Evolutionary conservation across 768 basidiomycete genomes (phyloP).

Genomic region (Podaxis pistillaris): DNA sequence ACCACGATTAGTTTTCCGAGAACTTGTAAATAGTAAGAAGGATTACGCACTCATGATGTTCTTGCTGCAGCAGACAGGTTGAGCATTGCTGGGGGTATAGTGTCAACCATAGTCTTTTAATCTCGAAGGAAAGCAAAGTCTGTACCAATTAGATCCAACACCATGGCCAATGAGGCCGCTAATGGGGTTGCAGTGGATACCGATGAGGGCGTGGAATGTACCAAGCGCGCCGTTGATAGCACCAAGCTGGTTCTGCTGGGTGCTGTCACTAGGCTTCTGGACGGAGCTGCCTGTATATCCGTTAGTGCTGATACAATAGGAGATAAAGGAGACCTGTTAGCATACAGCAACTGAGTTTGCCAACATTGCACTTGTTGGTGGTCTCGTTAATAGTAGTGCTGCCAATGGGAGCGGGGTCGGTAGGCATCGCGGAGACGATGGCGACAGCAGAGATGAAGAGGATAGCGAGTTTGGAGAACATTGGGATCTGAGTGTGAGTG

Average conservation of each 20-base stretch:
- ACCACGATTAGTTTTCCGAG: not conserved
- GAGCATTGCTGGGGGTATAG: slow-evolving; percentile 7
- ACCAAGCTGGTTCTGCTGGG: not conserved
- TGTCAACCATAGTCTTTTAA: not conserved
- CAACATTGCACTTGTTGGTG: not conserved
- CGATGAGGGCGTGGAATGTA: slow-evolving; percentile 13
- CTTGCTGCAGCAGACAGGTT: slow-evolving; percentile 24
- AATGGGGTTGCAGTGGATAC: slow-evolving; percentile 20
- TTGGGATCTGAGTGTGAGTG: not conserved
- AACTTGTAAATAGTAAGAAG: not conserved
- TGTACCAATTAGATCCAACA: slow-evolving; percentile 19
- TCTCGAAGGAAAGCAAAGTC: not conserved
- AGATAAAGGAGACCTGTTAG: not conserved
- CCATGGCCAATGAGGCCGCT: slow-evolving; percentile 18
- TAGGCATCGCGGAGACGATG: not conserved
- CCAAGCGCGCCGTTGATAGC: not conserved
- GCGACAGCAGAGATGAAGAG: not conserved
- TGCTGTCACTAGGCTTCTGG: not conserved
- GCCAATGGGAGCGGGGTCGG: not conserved
- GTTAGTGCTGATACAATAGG: not conserved
- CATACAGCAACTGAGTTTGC: not conserved
- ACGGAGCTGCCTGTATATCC: not conserved
- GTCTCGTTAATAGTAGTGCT: not conserved
- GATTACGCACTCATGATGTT: slow-evolving; percentile 21
- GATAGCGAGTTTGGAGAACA: not conserved